Evolutionary conservation across 257 asterid genomes (phyloP), one percentile per base, ranked within the genome.

Genomic region (Euphrasia confusa): DNA sequence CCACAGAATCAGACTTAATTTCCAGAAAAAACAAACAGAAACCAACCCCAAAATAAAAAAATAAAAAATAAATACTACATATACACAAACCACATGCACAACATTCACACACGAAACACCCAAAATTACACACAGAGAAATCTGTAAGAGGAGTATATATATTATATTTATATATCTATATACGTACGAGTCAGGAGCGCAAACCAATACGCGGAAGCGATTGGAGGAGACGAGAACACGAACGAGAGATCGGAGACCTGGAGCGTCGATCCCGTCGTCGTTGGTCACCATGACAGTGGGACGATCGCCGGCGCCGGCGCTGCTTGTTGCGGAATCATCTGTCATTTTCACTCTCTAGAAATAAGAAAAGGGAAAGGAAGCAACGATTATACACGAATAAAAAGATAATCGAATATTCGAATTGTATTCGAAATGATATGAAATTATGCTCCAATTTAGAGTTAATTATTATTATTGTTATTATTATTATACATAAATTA

Each of bases 251-350:
- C 79, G 79, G 55, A 92, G 70, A 9, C 97, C 97, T 0, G 98
- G 80, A 9, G 98, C 97, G 53, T 81, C 90, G n/a, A 92, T 83
- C 35, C 99, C 99, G 68, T 89, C 97, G 80, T 89, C 99, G 80
- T 92, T 92, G 21, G 99, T 89, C 42, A 89, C 86, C 89, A 89
- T 65, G 75, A 92, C 83, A 76, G 81, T 78, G 70, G 91, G 78
- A 40, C 82, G 84, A 63, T 68, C 81, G 71, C 71, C 71, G 72
- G 18, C 52, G 42, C 63, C 47, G 55, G 58, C 86, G 71, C 28
- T 39, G 66, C 71, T 45, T 45, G 55, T 74, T 10, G 52, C 30
- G 61, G 57, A 42, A 28, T 62, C 63, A 17, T 24, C 70, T 63
- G 57, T 80, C 87, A 83, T 81, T 15, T 49, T 65, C 53, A 15